A percentile compares a stretch with the other conserved stretches of the same genome.
phyloP scores from a whole-genome alignment of 768 basidiomycete species.

The Sistotremastrum suecicum region DNA sequence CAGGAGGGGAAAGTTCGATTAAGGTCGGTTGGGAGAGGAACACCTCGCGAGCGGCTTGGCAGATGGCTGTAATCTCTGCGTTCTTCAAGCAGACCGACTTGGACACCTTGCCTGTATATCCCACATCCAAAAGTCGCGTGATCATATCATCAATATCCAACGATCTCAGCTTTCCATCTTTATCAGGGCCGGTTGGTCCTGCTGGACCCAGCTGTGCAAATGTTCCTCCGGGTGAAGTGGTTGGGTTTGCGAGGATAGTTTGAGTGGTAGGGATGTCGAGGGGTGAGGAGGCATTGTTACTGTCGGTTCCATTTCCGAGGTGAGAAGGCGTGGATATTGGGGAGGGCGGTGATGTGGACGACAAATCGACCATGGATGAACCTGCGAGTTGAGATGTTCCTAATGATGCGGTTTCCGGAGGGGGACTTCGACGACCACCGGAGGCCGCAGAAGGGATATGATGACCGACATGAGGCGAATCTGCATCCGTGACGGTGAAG shows the following conservation, averaged over 20 bases:
- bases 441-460: constrained; percentile 11
- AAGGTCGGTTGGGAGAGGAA: constrained; percentile 94
- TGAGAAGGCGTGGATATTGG: constrained; percentile 20
- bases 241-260: constrained; percentile 71
- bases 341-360: constrained; percentile 13
- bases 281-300: constrained; percentile 19
- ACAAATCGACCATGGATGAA: constrained; percentile 2
- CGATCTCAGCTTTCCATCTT: constrained; percentile 42
- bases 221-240: constrained; percentile 21
- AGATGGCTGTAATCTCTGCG: constrained; percentile 86
- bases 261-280: constrained; percentile 71
- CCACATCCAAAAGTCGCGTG: constrained; percentile 85
- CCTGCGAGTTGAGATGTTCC: constrained; percentile 7
- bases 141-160: constrained; percentile 99
- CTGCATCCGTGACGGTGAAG: constrained; percentile 25
- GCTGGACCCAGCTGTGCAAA: constrained; percentile 39
- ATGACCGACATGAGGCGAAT: too few species aligned
- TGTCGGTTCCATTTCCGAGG: constrained; percentile 12
- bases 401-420: constrained; percentile 21
- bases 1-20: constrained; percentile 92
- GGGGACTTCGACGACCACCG: constrained; percentile 21
- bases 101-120: constrained; percentile 96
- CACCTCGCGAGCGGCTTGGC: constrained; percentile 89
- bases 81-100: constrained; percentile 94
- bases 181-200: constrained; percentile 22